phyloP scores from a whole-genome alignment of 202 grass and related monocot genomes.

The Cymbopogon flexuosus region DNA sequence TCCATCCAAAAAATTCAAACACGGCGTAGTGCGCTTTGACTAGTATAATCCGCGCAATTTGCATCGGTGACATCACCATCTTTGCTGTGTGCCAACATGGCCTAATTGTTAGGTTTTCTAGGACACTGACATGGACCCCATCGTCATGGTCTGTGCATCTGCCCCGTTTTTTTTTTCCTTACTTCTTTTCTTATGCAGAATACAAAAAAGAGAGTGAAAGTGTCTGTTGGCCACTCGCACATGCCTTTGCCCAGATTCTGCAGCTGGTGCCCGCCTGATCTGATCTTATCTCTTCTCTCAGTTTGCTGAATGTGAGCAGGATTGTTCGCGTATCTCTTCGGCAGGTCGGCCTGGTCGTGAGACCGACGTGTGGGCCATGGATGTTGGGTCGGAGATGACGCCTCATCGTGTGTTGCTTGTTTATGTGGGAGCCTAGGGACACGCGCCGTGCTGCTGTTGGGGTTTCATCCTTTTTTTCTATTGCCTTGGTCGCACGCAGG shows the following conservation, averaged over 20 bases:
- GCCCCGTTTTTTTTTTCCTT: not conserved
- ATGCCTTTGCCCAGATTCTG: slow-evolving; percentile 44
- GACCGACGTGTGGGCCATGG: not conserved
- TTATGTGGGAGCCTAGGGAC: slow-evolving; percentile 15
- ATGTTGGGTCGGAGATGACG: not conserved
- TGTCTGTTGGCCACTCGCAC: slow-evolving; percentile 43
- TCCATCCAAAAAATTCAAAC: slow-evolving; percentile 22
- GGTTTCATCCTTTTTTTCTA: not conserved
- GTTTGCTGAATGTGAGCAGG: slow-evolving; percentile 25
- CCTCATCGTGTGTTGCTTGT: slow-evolving; percentile 12
- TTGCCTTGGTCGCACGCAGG: not conserved
- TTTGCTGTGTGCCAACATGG: not conserved
- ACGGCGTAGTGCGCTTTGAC: slow-evolving; percentile 40
- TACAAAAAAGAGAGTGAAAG: not conserved
- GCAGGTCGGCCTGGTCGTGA: not conserved
- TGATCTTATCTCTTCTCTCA: slow-evolving; percentile 28
- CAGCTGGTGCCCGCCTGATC: slow-evolving; percentile 35
- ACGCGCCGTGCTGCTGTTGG: slow-evolving; percentile 25
- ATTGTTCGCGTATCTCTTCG: slow-evolving; percentile 16
- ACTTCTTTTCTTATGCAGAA: not conserved
- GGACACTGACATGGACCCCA: slow-evolving; percentile 30
- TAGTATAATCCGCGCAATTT: slow-evolving; percentile 9
- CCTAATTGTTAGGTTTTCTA: slow-evolving; percentile 8
- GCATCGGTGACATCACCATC: slow-evolving; percentile 31
- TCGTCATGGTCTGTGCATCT: not conserved